Evolutionary conservation across 2,329 filamentous ascomycete genomes (phyloP).

Genomic region (Diplodia seriata): DNA sequence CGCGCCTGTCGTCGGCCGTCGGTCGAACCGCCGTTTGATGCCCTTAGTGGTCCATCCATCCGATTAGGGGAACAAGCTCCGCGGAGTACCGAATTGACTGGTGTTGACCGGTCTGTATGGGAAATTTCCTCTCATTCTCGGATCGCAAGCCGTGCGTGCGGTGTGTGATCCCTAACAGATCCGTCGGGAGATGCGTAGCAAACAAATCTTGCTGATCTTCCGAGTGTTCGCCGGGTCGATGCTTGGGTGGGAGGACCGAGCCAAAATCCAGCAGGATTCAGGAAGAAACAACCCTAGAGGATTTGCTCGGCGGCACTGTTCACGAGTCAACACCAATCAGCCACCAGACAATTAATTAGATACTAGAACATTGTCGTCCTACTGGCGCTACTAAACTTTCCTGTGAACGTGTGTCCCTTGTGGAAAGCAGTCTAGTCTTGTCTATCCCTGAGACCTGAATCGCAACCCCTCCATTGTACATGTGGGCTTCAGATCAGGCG

Average conservation of each 20-base stretch:
- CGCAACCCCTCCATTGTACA: background rate
- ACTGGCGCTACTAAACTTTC: background rate
- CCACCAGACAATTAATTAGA: background rate
- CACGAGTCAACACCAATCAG: background rate
- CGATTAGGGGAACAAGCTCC: background rate
- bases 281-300: background rate
- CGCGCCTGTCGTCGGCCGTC: background rate
- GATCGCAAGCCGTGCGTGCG: background rate
- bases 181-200: constrained; percentile 3
- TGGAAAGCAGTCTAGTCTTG: background rate
- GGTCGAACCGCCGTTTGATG: background rate
- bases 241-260: background rate
- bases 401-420: background rate
- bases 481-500: background rate
- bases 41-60: background rate
- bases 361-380: background rate
- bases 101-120: background rate
- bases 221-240: constrained; percentile 5
- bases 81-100: background rate
- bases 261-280: background rate
- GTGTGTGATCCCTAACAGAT: background rate
- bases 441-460: background rate
- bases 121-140: background rate
- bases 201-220: constrained; percentile 10
- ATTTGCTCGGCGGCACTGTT: background rate